Conservation (phyloP, 2,329 filamentous ascomycete species). For the Cladophialophora yegresii region DNA sequence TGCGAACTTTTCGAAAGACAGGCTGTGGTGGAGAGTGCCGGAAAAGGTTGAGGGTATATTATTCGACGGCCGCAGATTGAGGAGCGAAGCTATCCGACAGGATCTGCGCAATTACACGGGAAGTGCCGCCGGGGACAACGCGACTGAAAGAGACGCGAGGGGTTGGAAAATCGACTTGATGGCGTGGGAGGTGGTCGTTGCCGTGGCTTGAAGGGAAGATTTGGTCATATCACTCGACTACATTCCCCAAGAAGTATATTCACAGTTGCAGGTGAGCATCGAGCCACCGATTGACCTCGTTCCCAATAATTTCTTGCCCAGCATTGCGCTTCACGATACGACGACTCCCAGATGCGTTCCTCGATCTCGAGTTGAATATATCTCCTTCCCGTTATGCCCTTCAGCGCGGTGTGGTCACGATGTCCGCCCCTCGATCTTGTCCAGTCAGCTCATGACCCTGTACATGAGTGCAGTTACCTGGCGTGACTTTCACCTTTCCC, state of each 20-base stretch:
- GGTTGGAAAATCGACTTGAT: conserved; percentile 8
- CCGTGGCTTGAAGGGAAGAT: not conserved
- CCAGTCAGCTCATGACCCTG: not conserved
- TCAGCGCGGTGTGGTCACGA: too few relatives aligned
- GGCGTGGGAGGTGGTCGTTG: conserved; percentile 16
- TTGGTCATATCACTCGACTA: not conserved
- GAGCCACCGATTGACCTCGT: not conserved
- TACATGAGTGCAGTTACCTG: not conserved
- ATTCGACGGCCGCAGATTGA: conserved; percentile 18
- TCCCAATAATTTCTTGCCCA: not conserved
- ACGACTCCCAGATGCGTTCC: not conserved
- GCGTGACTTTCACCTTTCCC: not conserved
- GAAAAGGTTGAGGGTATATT: conserved; percentile 14
- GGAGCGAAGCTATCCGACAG: conserved; percentile 15
- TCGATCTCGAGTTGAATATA: not conserved
- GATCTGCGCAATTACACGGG: conserved; percentile 33
- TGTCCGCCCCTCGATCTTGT: not conserved
- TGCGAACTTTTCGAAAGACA: conserved; percentile 27
- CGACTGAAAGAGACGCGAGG: conserved; percentile 7
- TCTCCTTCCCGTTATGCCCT: not conserved
- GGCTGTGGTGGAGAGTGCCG: conserved; percentile 28
- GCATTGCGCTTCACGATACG: not conserved
- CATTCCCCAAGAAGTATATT: not conserved
- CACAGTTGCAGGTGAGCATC: conserved; percentile 1
- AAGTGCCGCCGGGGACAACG: conserved; percentile 13